Conservation (phyloP, 495 filamentous ascomycete genomes). For the Penicillium samsonianum region DNA sequence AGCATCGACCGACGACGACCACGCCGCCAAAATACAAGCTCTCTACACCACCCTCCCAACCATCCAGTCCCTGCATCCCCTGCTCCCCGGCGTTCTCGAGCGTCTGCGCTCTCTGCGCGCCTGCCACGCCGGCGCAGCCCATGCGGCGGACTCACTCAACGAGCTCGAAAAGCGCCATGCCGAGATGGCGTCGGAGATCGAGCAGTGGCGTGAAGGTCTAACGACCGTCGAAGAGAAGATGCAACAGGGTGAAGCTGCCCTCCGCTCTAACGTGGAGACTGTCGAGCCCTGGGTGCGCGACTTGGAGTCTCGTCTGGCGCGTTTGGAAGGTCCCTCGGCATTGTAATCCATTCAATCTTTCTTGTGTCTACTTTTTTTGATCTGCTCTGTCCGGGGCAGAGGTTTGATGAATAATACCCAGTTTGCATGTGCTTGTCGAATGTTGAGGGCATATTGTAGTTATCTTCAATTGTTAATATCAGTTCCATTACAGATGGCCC, state of each 20-base stretch:
- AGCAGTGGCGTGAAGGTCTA: conserved; percentile 81
- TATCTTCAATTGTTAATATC: conserved; percentile 6
- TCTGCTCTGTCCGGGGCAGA: conserved; percentile 1
- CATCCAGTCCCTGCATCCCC: conserved; percentile 81
- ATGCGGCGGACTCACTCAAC: conserved; percentile 76
- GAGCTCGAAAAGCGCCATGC: conserved; percentile 76
- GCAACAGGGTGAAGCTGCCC: conserved; percentile 63
- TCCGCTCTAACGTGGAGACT: conserved; percentile 73
- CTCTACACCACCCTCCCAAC: conserved; percentile 87
- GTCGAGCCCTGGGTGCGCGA: conserved; percentile 89
- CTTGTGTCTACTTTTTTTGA: conserved; percentile 12
- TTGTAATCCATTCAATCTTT: conserved; percentile 11
- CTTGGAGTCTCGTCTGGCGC: conserved; percentile 72
- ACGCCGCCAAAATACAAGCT: conserved; percentile 84
- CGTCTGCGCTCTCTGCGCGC: conserved; percentile 78
- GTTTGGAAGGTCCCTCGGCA: conserved; percentile 39
- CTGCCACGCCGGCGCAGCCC: conserved; percentile 84
- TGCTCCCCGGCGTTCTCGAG: conserved; percentile 84
- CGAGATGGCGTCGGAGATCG: conserved; percentile 80
- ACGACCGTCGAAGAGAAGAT: conserved; percentile 76
- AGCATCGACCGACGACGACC: conserved; percentile 54
- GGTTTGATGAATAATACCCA: conserved; percentile 17
- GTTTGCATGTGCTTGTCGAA: conserved; percentile 15
- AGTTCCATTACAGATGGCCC: conserved; percentile 9
- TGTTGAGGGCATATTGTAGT: conserved; percentile 11